Percentiles rank a stretch among this genome's conserved stretches.
phyloP scores from a whole-genome alignment of 2,329 filamentous ascomycete genomes.

The Chrysosporium queenslandicum region DNA sequence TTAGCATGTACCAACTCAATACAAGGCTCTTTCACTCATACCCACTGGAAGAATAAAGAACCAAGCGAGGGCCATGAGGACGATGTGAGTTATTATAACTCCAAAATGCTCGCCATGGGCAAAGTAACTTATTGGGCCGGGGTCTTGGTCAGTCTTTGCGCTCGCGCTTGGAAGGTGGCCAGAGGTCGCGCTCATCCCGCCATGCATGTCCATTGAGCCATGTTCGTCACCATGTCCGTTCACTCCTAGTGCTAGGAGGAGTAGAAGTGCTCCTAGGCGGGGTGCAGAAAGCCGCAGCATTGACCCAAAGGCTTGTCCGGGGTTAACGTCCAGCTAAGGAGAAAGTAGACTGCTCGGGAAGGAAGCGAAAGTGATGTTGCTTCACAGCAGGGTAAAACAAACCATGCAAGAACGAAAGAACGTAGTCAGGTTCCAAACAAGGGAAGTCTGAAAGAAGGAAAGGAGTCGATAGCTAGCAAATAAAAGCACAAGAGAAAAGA shows the following conservation, averaged over 20 bases:
- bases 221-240: constrained; percentile 27
- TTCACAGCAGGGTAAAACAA: background rate
- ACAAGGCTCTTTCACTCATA: constrained; percentile 36
- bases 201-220: constrained; percentile 27
- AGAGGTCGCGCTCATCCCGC: constrained; percentile 15
- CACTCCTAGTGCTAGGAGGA: constrained; percentile 25
- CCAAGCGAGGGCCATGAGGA: constrained; percentile 62
- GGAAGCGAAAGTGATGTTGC: background rate
- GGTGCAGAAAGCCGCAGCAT: background rate
- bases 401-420: background rate
- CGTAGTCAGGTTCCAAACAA: background rate
- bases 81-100: constrained; percentile 58
- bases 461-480: background rate
- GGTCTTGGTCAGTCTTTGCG: constrained; percentile 22
- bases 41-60: constrained; percentile 61
- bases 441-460: background rate
- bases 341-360: background rate
- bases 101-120: constrained; percentile 32
- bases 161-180: constrained; percentile 16
- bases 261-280: constrained; percentile 3
- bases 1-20: constrained; percentile 15
- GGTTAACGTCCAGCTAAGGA: background rate
- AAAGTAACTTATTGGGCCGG: constrained; percentile 35
- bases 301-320: background rate
- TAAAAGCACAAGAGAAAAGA: background rate